Percentiles rank a stretch among this genome's conserved stretches.
These are phyloP conservation scores for Tolypocladium amazonense DNA, from an alignment of 2,329 filamentous ascomycete species.

Conservation along the genomic window DNA sequence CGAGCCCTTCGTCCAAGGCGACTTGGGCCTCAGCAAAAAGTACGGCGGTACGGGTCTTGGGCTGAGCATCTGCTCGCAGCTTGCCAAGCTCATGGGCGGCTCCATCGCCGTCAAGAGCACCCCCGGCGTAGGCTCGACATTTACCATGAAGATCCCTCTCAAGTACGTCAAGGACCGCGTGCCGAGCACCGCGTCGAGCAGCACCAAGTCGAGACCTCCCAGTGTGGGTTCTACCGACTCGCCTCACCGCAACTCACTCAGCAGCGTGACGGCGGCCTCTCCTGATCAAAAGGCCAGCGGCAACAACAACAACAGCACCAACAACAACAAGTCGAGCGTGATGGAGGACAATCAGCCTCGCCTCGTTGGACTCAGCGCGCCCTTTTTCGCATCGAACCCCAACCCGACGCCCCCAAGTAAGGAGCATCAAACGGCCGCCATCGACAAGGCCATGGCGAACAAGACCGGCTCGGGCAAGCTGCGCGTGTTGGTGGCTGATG, in stretches of 20 bases:
- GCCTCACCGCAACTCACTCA: conserved; percentile 17
- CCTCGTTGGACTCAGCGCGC: conserved; percentile 70
- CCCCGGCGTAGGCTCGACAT: conserved; percentile 65
- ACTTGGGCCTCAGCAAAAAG: conserved; percentile 78
- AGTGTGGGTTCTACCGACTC: conserved; percentile 34
- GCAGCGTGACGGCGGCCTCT: not conserved
- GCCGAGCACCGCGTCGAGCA: conserved; percentile 45
- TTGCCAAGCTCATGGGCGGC: conserved; percentile 76
- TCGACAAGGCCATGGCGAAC: conserved; percentile 52
- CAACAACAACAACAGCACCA: conserved; percentile 1
- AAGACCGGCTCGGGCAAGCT: conserved; percentile 53
- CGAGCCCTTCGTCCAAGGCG: conserved; percentile 91
- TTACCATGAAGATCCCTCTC: conserved; percentile 74
- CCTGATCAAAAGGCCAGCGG: conserved; percentile 6
- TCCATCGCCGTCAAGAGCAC: conserved; percentile 61
- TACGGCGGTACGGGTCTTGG: conserved; percentile 83
- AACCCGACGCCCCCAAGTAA: conserved; percentile 23
- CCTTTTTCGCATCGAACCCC: conserved; percentile 56
- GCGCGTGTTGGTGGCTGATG: conserved; percentile 75
- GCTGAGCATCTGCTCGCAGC: conserved; percentile 78
- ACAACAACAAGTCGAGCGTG: conserved; percentile 4
- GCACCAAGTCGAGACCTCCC: conserved; percentile 35
- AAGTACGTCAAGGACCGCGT: conserved; percentile 56
- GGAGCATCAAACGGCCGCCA: conserved; percentile 52
- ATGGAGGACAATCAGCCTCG: conserved; percentile 48